Base-by-base conservation (phyloP, 1,284 basidiomycete species). In the Veloboletus limbatus region DNA sequence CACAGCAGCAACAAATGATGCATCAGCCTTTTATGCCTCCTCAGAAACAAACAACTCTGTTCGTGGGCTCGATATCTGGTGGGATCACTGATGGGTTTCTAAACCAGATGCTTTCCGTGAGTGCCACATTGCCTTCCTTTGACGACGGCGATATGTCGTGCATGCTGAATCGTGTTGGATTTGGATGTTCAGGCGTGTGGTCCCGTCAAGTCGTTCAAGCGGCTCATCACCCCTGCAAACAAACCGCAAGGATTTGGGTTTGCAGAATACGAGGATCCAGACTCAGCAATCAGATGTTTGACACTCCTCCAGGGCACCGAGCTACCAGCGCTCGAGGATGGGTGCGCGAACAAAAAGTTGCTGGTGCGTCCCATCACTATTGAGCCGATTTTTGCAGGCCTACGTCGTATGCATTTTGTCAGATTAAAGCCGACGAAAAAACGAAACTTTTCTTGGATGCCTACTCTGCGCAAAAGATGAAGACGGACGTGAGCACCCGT, bases 241-340 rank as follows among this genome's bases (percentile, higher is more conserved):
- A 93, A 94, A 66, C 92, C 92, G 4, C 92, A 95, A 70, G 92
- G 92, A 3, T 97, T 97, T 60, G 95, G 92, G 3, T 98, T 97
- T 65, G 93, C 92, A 30, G 88, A 92, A 62, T 97, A 82, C 60
- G 88, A 93, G 62, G 90, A 92, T 48, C 89, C 93, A 16, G 90
- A 94, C 61, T 82, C 87, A 52, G 92, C 94, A 5, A 68, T 94
- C 52, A 78, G 92, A 50, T 91, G 90, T 38, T 73, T 96, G 54
- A 69, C 78, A 17, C 75, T 95, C 46, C 72, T 97, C 54, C 92
- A 96, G 63, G 81, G 82, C 16, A 76, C 92, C 39, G 91, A 97
- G 63, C 69, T 98, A 36, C 92, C 92, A 2, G 89, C 91, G 41
- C 69, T 93, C 53, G 89, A 92, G 60, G 85, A 92, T 54, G 84